Evolutionary conservation across 2,329 filamentous ascomycete species (phyloP), one percentile per base, ranked within the genome.

Genomic region (Acephala macrosclerotiorum): DNA sequence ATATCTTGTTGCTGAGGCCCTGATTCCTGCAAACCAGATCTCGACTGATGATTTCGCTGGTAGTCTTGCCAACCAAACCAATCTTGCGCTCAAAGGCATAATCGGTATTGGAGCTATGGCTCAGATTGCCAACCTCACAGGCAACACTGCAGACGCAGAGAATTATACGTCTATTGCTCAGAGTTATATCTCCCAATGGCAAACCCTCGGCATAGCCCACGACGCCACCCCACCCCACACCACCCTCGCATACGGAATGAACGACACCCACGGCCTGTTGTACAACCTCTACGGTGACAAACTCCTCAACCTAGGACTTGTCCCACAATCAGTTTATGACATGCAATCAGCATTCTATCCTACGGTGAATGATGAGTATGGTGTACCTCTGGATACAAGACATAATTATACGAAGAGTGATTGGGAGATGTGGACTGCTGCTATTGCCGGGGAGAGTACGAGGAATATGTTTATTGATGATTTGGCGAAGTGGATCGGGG

Each of bases 21-120:
- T 95, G 49, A 87, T 92, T 65, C 92, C 92, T 2, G 86, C 88
- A 2, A 88, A 92, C 68, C 92, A 95, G 77, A 81, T 96, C 18
- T 93, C 89, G 22, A 96, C 92, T 1, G 92, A 96, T 74, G 92
- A 96, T 75, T 96, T 95, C 76, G 92, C 92, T 1, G 92, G 92
- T 47, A 89, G 89, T 77, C 82, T 94, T 22, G 87, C 89, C 4
- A 89, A 94, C 68, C 92, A 95, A 77, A 94, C 91, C 2, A 94
- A 96, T 74, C 82, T 96, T 25, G 92, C 92, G 0, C 82, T 96
- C 67, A 96, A 96, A 78, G 92, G 92, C 51, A 94, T 95, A 70
- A 88, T 96, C 63, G 92, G 90, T 9, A 91, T 96, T 76, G 88
- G 91, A 74, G 92, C 92, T 61, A 94, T 96, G 89, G 87, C 89